Percentiles rank a stretch among this genome's conserved stretches.
Evolutionary conservation across 306 rosid species (phyloP).

Genomic region (Cicer chorassanicum): DNA sequence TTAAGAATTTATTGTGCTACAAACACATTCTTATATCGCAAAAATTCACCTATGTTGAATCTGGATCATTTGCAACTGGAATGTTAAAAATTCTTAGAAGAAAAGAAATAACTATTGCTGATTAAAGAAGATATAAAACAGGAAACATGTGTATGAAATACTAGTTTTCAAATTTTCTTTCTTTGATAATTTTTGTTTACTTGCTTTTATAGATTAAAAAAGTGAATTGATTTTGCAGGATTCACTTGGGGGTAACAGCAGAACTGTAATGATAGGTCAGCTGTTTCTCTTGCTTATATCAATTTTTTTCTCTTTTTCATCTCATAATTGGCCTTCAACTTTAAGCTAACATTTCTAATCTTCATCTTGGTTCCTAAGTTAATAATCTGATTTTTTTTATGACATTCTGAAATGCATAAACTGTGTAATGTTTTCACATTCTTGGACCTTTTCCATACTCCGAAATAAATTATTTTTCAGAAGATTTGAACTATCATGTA

Average conservation of each 20-base stretch:
- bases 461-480: constrained; percentile 32
- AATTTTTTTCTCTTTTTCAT: neutral
- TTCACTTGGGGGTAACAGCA: constrained; percentile 99
- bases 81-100: constrained; percentile 21
- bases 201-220: constrained; percentile 32
- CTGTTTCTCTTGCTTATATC: constrained; percentile 30
- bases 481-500: constrained; percentile 18
- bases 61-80: constrained; percentile 30
- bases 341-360: constrained; percentile 17
- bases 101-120: constrained; percentile 31
- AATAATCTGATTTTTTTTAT: constrained; percentile 18
- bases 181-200: constrained; percentile 4
- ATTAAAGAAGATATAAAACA: constrained; percentile 32
- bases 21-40: constrained; percentile 2
- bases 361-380: constrained; percentile 30
- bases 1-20: constrained; percentile 11
- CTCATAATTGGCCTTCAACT: constrained; percentile 1
- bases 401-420: constrained; percentile 32
- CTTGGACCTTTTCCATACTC: constrained; percentile 20
- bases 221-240: constrained; percentile 72
- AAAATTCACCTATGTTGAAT: constrained; percentile 37
- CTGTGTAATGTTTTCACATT: constrained; percentile 17
- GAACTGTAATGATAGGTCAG: constrained; percentile 98
- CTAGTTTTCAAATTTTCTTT: constrained; percentile 12
- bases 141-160: constrained; percentile 24